A percentile compares a stretch with the other conserved stretches of the same genome.
These are phyloP conservation scores for Fusarium incarnatum DNA, from an alignment of 2,329 filamentous ascomycete genomes.

Conservation along the genomic window DNA sequence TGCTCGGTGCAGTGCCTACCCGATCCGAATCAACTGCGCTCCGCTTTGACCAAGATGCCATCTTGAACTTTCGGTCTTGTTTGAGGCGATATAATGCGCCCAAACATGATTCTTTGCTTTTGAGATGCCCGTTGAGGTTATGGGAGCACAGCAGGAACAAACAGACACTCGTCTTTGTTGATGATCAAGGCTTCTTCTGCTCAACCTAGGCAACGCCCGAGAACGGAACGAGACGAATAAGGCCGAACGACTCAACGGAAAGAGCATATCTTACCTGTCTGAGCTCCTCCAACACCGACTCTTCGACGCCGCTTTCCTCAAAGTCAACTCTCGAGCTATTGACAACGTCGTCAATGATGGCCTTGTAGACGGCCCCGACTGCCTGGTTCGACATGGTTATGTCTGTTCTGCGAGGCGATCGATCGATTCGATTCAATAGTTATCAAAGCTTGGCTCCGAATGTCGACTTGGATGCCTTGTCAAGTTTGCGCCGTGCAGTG, in stretches of 20 bases:
- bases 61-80: constrained; percentile 16
- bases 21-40: constrained; percentile 3
- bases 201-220: constrained; percentile 7
- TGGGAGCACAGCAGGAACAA: constrained; percentile 1
- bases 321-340: constrained; percentile 94
- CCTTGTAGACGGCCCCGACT: constrained; percentile 82
- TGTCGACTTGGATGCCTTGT: not conserved
- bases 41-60: constrained; percentile 17
- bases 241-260: constrained; percentile 11
- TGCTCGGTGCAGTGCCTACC: constrained; percentile 22
- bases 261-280: constrained; percentile 75
- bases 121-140: not conserved
- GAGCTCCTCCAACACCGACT: constrained; percentile 86
- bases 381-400: constrained; percentile 67
- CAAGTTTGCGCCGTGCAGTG: constrained; percentile 17
- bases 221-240: constrained; percentile 5
- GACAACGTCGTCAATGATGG: constrained; percentile 86
- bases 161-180: constrained; percentile 29
- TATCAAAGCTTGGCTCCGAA: not conserved
- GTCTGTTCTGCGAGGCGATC: constrained; percentile 16
- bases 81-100: not conserved
- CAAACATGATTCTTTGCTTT: not conserved
- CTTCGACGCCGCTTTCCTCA: constrained; percentile 93
- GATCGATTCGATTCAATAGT: not conserved
- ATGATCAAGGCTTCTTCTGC: constrained; percentile 48